A percentile compares a stretch with the other conserved stretches of the same genome.
These are phyloP conservation scores for Prinsepia uniflora DNA, from an alignment of 306 rosid genomes.

Conservation along the genomic window DNA sequence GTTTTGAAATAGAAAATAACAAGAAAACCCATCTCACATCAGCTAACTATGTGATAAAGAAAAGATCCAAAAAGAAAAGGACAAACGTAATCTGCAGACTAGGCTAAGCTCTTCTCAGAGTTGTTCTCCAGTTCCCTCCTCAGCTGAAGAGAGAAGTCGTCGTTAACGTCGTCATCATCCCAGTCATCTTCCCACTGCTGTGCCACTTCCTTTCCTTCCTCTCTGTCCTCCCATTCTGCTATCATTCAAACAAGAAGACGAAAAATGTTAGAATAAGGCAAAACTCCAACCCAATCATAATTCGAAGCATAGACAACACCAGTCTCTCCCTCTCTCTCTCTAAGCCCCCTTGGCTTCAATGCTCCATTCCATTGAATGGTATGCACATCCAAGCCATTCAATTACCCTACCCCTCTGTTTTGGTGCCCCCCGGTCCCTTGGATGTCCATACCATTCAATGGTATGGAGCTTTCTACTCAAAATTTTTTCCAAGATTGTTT, in stretches of 20 bases:
- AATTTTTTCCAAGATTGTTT: too few relatives aligned
- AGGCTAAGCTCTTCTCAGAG: constrained; percentile 41
- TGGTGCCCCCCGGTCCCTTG: too few relatives aligned
- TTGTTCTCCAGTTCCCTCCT: constrained; percentile 78
- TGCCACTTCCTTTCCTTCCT: constrained; percentile 70
- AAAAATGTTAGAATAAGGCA: background rate
- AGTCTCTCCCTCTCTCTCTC: too few relatives aligned
- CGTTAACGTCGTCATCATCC: constrained; percentile 93
- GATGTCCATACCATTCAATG: too few relatives aligned
- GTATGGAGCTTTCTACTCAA: too few relatives aligned
- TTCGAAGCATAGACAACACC: background rate
- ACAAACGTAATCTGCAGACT: background rate
- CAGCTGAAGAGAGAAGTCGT: constrained; percentile 87
- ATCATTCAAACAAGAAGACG: background rate
- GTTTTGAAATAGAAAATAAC: constrained; percentile 19
- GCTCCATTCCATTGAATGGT: too few relatives aligned
- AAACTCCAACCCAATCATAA: background rate
- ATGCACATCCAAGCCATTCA: too few relatives aligned
- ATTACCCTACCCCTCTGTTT: too few relatives aligned
- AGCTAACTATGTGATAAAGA: background rate
- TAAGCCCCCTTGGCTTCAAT: too few relatives aligned
- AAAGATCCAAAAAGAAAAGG: background rate
- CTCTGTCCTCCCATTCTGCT: constrained; percentile 73
- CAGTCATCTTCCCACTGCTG: constrained; percentile 99
- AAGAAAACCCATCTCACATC: background rate